Base-by-base conservation (phyloP, 1,284 basidiomycete species). In the Inonotus hispidus region DNA sequence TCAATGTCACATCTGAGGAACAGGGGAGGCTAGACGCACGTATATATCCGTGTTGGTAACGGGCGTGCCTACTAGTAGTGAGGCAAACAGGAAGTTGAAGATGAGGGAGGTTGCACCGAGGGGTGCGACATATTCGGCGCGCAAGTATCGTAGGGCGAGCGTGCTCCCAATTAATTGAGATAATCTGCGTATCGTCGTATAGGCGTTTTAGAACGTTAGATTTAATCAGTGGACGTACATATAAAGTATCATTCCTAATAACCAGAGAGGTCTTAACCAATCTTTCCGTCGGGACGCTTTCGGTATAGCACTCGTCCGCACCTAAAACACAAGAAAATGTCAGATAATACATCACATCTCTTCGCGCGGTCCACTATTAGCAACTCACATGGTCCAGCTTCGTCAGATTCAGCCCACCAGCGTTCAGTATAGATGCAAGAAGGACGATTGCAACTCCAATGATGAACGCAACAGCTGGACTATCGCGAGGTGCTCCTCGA, bases 111-210 rank as follows among this genome's bases (percentile, higher is more conserved):
- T 88, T 2, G 90, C 91, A 21, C 91, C 90, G 8, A 93, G 78
- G 8, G 91, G 90, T 1, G 90, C 90, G 53, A 92, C 90, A 68
- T 91, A 92, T 84, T 92, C 89, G 89, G 90, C 92, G 65, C 92
- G 84, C 82, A 94, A 88, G 70, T 92, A 94, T 71, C 90, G 86
- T 27, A 94, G 78, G 0, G 92, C 92, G 21, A 94, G 79, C 0
- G 92, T 94, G 68, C 87, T 90, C 45, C 92, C 92, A 66, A 94
- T 85, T 68, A 94, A 75, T 72, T 94, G 92, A 1, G 90, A 93
- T 47, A 93, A 72, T 68, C 88, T 90, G 66, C 65, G 38, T 32
- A 53, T 21, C 68, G 55, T 16, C 65, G 65, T 19, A 56, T 49
- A 39, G 47, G 37, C 10, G 56, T 59, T 7, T 14, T 27, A 32